Evolutionary conservation across 2,329 filamentous ascomycete species (phyloP).

Genomic region (Graphilbum fragrans): DNA sequence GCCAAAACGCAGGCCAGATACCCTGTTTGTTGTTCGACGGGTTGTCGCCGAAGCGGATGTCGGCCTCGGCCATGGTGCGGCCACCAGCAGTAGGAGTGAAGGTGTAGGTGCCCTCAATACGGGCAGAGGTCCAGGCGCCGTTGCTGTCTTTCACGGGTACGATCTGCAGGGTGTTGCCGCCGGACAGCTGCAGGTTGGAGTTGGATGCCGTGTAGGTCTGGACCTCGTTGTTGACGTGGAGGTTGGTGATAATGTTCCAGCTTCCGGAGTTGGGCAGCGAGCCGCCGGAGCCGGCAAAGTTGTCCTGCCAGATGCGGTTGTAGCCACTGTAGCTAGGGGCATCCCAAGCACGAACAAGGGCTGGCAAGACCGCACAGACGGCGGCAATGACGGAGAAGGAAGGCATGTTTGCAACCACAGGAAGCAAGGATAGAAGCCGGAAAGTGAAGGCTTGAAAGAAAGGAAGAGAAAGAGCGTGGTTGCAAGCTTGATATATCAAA

Average conservation of each 20-base stretch:
- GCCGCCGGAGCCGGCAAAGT: constrained; percentile 28
- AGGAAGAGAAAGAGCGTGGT: background rate
- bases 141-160: constrained; percentile 23
- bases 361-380: constrained; percentile 13
- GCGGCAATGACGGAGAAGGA: background rate
- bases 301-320: constrained; percentile 31
- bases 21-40: constrained; percentile 28
- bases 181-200: constrained; percentile 36
- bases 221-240: constrained; percentile 36
- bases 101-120: constrained; percentile 34
- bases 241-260: constrained; percentile 34
- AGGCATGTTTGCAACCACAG: constrained; percentile 1
- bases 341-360: constrained; percentile 20
- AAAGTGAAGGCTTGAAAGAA: background rate
- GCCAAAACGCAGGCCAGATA: constrained; percentile 45
- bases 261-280: constrained; percentile 20
- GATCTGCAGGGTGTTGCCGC: constrained; percentile 37
- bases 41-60: constrained; percentile 30
- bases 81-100: constrained; percentile 28
- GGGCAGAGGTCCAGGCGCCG: constrained; percentile 36
- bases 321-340: constrained; percentile 27
- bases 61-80: constrained; percentile 30
- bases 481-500: no score
- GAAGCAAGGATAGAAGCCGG: background rate
- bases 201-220: constrained; percentile 32